Evolutionary conservation across 2,329 filamentous ascomycete species (phyloP), one percentile per base, ranked within the genome.

Genomic region (Xylariomycetidae sp.): DNA sequence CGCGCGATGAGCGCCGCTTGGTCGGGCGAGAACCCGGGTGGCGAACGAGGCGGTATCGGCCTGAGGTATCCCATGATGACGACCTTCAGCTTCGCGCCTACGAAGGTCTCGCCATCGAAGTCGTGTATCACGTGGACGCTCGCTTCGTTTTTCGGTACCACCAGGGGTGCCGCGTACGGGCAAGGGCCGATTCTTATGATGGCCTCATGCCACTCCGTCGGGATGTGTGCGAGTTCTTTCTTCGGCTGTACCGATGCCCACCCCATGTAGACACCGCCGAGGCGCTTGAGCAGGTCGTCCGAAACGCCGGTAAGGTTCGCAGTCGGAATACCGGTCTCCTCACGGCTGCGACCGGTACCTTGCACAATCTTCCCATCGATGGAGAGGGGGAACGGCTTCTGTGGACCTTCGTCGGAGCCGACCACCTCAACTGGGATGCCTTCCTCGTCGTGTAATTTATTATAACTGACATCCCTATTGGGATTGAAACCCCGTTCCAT

Each of bases 201-300:
- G 3, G 69, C 66, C 45, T 79, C 71, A 40, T 72, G 64, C 81
- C 81, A 85, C 19, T 67, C 61, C 4, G 54, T 38, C 0, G 63
- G 54, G 2, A 63, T 31, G 4, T 53, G 51, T 3, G 63, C 59
- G 3, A 50, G 41, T 0, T 47, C 50, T 15, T 59, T 54, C 1
- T 53, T 51, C 0, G 62, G 57, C 2, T 66, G 41, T 2, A 77
- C 46, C 1, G 68, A 58, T 0, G 70, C 72, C 80, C 81, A 85
- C 3, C 77, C 80, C 25, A 81, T 77, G 47, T 80, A 85, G 6
- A 80, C 67, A 0, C 81, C 82, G 10, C 63, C 59, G 31, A 85
- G 63, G 3, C 72, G 67, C 41, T 72, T 58, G 15, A 66, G 61
- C 25, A 82, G 53, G 20, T 73, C 64, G 16, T 72, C 69, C 0